Conservation (phyloP, 1,284 basidiomycete genomes). For the Kwoniella shivajii region DNA sequence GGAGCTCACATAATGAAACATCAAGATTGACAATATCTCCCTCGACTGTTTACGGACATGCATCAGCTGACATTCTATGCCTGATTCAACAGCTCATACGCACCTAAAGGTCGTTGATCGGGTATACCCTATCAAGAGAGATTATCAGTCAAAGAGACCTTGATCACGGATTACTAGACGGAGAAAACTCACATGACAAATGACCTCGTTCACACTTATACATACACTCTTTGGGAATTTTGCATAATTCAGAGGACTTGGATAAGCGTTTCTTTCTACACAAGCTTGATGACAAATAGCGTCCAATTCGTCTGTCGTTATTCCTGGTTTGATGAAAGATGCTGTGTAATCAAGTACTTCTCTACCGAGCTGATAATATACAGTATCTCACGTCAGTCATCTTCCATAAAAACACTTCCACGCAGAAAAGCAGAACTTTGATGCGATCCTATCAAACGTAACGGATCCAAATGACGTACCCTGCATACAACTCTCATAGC, state of each 20-base stretch:
- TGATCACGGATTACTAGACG: not conserved
- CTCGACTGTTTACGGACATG: constrained; percentile 57
- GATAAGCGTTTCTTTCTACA: constrained; percentile 89
- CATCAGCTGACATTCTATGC: not conserved
- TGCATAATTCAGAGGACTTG: constrained; percentile 90
- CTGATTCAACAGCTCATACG: not conserved
- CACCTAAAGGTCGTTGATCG: constrained; percentile 72
- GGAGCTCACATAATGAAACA: constrained; percentile 56
- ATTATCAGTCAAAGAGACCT: not conserved
- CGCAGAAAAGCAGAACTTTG: too few species aligned
- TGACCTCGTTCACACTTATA: constrained; percentile 92
- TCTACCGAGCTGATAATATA: constrained; percentile 67
- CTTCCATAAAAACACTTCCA: too few species aligned
- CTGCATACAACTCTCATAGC: constrained; percentile 53
- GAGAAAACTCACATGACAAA: constrained; percentile 72
- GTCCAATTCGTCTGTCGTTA: constrained; percentile 95
- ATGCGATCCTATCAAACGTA: too few species aligned
- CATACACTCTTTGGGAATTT: constrained; percentile 95
- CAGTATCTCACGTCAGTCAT: too few species aligned
- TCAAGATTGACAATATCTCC: constrained; percentile 94
- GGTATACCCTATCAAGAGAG: constrained; percentile 67
- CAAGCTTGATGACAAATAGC: constrained; percentile 91
- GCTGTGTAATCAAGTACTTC: constrained; percentile 92
- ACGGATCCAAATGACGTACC: too few species aligned
- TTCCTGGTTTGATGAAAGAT: constrained; percentile 78